phyloP scores from a whole-genome alignment of 768 basidiomycete genomes.

The Pisolithus orientalis region DNA sequence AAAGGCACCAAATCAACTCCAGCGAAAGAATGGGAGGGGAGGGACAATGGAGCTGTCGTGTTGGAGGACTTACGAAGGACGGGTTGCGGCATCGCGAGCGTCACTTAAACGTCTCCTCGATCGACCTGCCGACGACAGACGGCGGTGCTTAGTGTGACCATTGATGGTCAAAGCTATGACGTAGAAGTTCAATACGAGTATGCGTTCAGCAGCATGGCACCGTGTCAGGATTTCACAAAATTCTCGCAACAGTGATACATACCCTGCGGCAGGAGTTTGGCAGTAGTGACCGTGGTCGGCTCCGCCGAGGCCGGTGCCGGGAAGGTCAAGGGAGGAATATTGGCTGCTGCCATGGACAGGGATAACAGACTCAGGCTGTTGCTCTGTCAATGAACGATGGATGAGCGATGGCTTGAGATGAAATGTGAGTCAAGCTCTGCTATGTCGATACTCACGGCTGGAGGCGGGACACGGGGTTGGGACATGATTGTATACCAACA shows the following conservation, averaged over 20 bases:
- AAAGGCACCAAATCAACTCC: constrained; percentile 1
- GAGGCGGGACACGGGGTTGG: constrained; percentile 3
- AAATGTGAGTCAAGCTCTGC: background rate
- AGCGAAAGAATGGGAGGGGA: background rate
- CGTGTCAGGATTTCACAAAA: background rate
- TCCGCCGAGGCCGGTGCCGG: constrained; percentile 16
- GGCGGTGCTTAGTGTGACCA: constrained; percentile 48
- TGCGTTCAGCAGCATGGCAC: background rate
- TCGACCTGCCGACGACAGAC: constrained; percentile 66
- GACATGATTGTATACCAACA: constrained; percentile 4
- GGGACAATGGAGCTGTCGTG: background rate
- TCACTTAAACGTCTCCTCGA: constrained; percentile 69
- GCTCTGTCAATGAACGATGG: constrained; percentile 2
- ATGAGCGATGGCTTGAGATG: background rate
- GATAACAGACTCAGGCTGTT: constrained; percentile 50
- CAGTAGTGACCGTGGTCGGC: constrained; percentile 3
- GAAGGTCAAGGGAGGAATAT: constrained; percentile 41
- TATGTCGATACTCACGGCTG: constrained; percentile 5
- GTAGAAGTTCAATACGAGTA: background rate
- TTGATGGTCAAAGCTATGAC: constrained; percentile 23
- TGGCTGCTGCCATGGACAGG: constrained; percentile 57
- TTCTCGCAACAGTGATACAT: background rate
- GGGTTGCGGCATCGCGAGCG: constrained; percentile 68
- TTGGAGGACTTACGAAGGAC: constrained; percentile 58
- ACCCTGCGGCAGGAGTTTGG: constrained; percentile 9